phyloP scores from a whole-genome alignment of 768 basidiomycete genomes.

The Udeniomyces megalosporus region DNA sequence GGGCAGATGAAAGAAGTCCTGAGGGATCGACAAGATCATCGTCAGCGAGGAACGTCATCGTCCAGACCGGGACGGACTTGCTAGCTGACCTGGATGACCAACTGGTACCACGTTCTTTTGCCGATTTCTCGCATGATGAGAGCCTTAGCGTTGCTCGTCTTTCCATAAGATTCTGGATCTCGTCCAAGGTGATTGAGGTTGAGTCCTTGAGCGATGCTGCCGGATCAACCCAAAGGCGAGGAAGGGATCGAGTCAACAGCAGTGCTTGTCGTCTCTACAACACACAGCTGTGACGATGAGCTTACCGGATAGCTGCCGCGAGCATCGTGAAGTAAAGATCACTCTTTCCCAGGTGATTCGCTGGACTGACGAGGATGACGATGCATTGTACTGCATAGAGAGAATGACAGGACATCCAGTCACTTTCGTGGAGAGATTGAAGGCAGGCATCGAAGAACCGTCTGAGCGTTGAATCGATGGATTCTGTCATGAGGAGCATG shows the following conservation, averaged over 20 bases:
- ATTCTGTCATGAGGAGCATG: neutral
- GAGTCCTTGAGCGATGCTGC: slow-evolving; percentile 17
- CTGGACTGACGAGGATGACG: slow-evolving; percentile 16
- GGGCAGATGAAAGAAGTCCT: slow-evolving; percentile 19
- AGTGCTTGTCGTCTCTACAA: too few relatives aligned
- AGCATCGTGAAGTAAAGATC: slow-evolving; percentile 20
- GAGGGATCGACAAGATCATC: too few relatives aligned
- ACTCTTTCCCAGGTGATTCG: slow-evolving; percentile 19
- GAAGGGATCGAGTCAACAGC: too few relatives aligned
- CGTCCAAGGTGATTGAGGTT: slow-evolving; percentile 18
- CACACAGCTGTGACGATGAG: neutral
- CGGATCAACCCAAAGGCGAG: neutral
- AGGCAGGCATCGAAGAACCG: slow-evolving; percentile 17
- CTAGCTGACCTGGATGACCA: slow-evolving; percentile 21
- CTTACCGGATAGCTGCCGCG: slow-evolving; percentile 16
- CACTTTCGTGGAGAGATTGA: neutral
- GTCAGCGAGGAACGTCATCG: too few relatives aligned
- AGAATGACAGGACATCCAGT: slow-evolving; percentile 7
- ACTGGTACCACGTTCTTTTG: slow-evolving; percentile 19
- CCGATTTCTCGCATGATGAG: slow-evolving; percentile 17
- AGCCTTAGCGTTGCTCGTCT: neutral
- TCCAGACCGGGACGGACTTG: too few relatives aligned
- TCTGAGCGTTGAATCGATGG: slow-evolving; percentile 2
- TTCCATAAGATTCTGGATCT: too few relatives aligned
- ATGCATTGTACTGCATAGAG: slow-evolving; percentile 19